Percentiles rank a stretch among this genome's conserved stretches.
Conservation (phyloP, 139 green algal genomes). For the Tetraselmis chui region DNA sequence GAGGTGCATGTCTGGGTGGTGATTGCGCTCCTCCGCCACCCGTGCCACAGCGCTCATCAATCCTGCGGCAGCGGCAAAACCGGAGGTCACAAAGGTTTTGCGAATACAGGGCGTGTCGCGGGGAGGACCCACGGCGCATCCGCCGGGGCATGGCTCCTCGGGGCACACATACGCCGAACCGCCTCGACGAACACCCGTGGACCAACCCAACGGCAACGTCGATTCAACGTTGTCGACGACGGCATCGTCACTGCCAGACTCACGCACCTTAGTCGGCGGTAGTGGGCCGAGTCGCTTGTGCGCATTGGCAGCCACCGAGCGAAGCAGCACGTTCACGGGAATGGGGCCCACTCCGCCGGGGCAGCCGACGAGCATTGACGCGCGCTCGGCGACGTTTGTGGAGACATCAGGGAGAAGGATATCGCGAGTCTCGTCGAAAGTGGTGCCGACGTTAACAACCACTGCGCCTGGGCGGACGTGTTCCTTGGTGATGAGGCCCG, state of each 20-base stretch:
- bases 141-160: background rate
- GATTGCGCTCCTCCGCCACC: background rate
- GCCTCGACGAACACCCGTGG: too few relatives aligned
- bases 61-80: background rate
- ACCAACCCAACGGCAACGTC: background rate
- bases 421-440: background rate
- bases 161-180: background rate
- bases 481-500: background rate
- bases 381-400: background rate
- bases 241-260: too few relatives aligned
- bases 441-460: background rate
- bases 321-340: background rate
- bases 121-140: background rate
- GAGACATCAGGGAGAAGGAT: background rate
- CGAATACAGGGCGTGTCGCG: background rate
- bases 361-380: background rate
- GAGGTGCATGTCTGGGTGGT: background rate
- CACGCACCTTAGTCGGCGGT: background rate
- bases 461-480: background rate
- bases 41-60: background rate
- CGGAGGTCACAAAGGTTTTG: background rate
- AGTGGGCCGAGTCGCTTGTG: background rate
- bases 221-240: too few relatives aligned
- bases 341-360: background rate
- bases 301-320: background rate